Percentiles rank a stretch among this genome's conserved stretches.
Conservation (phyloP, 768 basidiomycete species). For the Dioszegia crocea region DNA sequence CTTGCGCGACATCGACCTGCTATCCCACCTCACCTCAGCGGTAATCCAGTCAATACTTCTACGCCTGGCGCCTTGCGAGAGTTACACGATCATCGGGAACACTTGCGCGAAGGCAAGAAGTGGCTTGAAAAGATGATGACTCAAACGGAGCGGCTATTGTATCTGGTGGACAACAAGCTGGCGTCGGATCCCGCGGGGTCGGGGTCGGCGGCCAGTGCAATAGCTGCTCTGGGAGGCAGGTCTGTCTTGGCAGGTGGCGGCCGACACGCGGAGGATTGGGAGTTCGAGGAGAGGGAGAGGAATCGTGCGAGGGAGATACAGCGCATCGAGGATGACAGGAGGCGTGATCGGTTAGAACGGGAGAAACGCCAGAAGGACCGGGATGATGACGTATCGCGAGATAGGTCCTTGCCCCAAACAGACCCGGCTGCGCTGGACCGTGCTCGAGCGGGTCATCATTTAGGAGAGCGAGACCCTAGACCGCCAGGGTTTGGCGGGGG, state of each 20-base stretch:
- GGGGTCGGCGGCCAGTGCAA: constrained; percentile 1
- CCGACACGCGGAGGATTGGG: constrained; percentile 27
- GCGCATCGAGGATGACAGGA: constrained; percentile 31
- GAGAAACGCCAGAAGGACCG: constrained; percentile 20
- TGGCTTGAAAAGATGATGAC: constrained; percentile 46
- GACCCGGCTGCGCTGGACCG: not conserved
- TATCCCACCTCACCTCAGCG: not conserved
- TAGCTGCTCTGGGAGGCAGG: constrained; percentile 1
- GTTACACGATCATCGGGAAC: constrained; percentile 46
- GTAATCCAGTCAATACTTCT: constrained; percentile 14
- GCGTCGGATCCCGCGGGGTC: constrained; percentile 15
- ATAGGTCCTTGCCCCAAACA: not conserved
- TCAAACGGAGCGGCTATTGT: constrained; percentile 43
- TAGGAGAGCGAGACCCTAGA: not conserved
- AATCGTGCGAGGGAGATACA: constrained; percentile 33
- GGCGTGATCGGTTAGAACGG: constrained; percentile 29
- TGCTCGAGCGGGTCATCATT: too few species aligned
- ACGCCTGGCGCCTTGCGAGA: constrained; percentile 40
- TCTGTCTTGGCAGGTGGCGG: not conserved
- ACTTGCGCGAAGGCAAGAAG: constrained; percentile 45
- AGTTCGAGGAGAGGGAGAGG: constrained; percentile 42
- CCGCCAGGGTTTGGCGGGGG: not conserved
- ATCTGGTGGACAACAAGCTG: constrained; percentile 46
- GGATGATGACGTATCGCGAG: constrained; percentile 12
- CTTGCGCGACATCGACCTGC: not conserved